Evolutionary conservation across 2,329 filamentous ascomycete species (phyloP).

Genomic region (Alternaria gaisen): DNA sequence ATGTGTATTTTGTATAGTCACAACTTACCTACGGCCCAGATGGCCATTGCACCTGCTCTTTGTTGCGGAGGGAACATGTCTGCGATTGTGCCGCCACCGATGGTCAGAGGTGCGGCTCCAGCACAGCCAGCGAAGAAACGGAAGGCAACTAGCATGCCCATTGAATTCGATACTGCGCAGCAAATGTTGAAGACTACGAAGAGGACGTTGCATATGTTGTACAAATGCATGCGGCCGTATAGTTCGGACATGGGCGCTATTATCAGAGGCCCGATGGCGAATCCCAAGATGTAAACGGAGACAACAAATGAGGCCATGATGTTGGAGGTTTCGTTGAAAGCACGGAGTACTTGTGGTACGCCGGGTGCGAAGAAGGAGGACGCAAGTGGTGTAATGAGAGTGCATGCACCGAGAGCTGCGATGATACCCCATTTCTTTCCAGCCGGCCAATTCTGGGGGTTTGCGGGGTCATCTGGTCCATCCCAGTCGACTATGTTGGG

Average conservation of each 20-base stretch:
- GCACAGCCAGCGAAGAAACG: slow-evolving; percentile 49
- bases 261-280: slow-evolving; percentile 50
- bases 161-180: slow-evolving; percentile 47
- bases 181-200: slow-evolving; percentile 62
- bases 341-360: slow-evolving; percentile 60
- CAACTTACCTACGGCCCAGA: slow-evolving; percentile 42
- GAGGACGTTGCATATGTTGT: slow-evolving; percentile 55
- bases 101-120: slow-evolving; percentile 45
- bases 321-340: slow-evolving; percentile 43
- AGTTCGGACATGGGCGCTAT: slow-evolving; percentile 51
- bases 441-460: slow-evolving; percentile 52
- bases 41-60: slow-evolving; percentile 48
- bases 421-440: slow-evolving; percentile 51
- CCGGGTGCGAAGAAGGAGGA: slow-evolving; percentile 65
- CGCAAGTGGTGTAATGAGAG: slow-evolving; percentile 51
- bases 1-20: not conserved
- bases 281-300: slow-evolving; percentile 51
- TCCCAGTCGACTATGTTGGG: slow-evolving; percentile 48
- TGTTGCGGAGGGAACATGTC: slow-evolving; percentile 48
- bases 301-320: slow-evolving; percentile 50
- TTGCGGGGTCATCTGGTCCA: slow-evolving; percentile 49
- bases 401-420: slow-evolving; percentile 43
- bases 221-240: slow-evolving; percentile 45
- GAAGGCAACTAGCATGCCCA: slow-evolving; percentile 51
- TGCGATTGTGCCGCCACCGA: slow-evolving; percentile 49